A percentile compares a stretch with the other conserved stretches of the same genome.
Conservation (phyloP, 495 filamentous ascomycete species). For the Tuber aestivum region DNA sequence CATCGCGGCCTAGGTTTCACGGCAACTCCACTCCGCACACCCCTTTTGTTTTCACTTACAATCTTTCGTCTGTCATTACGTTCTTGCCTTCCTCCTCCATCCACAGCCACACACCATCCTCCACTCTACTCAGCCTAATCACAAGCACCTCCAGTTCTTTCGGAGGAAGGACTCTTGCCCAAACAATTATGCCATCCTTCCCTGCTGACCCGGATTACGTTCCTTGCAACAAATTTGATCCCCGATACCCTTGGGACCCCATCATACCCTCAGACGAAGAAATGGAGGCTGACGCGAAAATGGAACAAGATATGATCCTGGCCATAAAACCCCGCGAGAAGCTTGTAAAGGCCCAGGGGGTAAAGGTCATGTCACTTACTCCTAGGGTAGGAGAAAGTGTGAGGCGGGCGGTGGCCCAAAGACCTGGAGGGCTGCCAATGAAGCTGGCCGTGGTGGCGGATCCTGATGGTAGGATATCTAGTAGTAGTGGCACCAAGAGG, state of each 20-base stretch:
- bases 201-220: neutral
- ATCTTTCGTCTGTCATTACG: neutral
- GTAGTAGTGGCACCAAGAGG: neutral
- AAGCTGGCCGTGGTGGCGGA: no score
- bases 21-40: neutral
- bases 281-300: neutral
- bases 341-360: neutral
- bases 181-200: neutral
- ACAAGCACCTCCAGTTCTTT: neutral
- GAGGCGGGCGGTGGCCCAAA: neutral
- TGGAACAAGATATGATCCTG: neutral
- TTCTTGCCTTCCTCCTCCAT: neutral
- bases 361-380: neutral
- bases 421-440: neutral
- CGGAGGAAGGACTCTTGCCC: neutral
- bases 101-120: neutral
- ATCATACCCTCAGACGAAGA: neutral
- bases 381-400: neutral
- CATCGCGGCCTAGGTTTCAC: neutral
- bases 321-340: neutral
- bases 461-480: neutral
- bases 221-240: neutral
- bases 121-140: neutral
- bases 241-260: neutral
- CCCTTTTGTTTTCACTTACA: neutral